Conservation (phyloP, 2,329 filamentous ascomycete genomes). For the Scytalidium sp. region DNA sequence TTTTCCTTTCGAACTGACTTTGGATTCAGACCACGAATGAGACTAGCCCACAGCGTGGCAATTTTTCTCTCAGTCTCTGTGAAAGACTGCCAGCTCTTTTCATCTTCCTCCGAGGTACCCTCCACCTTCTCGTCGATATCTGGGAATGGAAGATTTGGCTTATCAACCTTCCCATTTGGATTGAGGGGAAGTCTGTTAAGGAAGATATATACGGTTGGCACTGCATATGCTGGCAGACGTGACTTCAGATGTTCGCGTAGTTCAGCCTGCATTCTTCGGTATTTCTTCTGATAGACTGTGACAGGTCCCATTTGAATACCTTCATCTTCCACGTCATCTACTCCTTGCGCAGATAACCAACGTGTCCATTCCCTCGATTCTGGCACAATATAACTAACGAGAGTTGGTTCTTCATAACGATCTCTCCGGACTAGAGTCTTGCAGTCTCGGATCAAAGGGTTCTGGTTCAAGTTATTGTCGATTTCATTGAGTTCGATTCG, state of each 20-base stretch:
- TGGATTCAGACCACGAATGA: constrained; percentile 64
- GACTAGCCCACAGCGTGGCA: constrained; percentile 70
- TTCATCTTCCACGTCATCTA: constrained; percentile 54
- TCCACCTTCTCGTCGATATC: constrained; percentile 58
- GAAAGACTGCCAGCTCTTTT: constrained; percentile 39
- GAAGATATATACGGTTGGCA: constrained; percentile 72
- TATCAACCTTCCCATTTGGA: constrained; percentile 83
- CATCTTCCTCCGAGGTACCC: constrained; percentile 52
- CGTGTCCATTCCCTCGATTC: constrained; percentile 71
- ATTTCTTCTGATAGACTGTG: constrained; percentile 7
- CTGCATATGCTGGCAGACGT: constrained; percentile 70
- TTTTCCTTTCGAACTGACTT: constrained; percentile 63
- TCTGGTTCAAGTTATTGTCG: constrained; percentile 74
- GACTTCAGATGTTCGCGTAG: constrained; percentile 61
- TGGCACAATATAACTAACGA: constrained; percentile 90
- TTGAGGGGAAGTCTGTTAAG: constrained; percentile 74
- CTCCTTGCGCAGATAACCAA: constrained; percentile 57
- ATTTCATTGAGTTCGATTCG: constrained; percentile 94
- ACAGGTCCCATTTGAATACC: constrained; percentile 29
- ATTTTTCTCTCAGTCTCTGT: constrained; percentile 62
- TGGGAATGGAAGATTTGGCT: constrained; percentile 75
- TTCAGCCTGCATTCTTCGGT: constrained; percentile 13
- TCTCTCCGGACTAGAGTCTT: constrained; percentile 82
- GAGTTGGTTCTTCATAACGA: constrained; percentile 77
- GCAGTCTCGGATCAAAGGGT: constrained; percentile 77